These are phyloP conservation scores for Penicillium antarcticum DNA, from an alignment of 495 filamentous ascomycete genomes.

Conservation along the genomic window DNA sequence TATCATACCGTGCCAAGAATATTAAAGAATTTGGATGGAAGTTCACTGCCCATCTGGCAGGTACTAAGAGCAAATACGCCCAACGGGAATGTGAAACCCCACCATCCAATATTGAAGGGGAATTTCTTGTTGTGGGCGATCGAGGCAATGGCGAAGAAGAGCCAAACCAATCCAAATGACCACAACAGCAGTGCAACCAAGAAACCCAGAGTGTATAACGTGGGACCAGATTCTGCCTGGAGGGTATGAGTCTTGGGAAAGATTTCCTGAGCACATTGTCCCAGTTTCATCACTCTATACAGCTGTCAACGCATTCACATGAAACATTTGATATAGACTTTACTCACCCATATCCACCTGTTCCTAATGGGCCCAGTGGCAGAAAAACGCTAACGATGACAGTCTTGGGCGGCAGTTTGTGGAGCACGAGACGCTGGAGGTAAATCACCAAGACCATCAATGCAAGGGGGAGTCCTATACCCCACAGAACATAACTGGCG, in stretches of 20 bases:
- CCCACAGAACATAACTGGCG: conserved; percentile 57
- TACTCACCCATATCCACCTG: conserved; percentile 50
- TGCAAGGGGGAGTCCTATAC: conserved; percentile 54
- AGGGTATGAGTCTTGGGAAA: conserved; percentile 52
- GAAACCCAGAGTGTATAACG: conserved; percentile 53
- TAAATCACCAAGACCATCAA: conserved; percentile 57
- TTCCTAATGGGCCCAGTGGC: conserved; percentile 58
- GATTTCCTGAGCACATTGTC: conserved; percentile 43
- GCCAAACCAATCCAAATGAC: conserved; percentile 61
- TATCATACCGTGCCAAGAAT: conserved; percentile 43
- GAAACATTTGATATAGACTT: not conserved
- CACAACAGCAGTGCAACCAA: conserved; percentile 53
- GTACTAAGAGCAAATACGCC: conserved; percentile 55
- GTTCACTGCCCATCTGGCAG: conserved; percentile 42
- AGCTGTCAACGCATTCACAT: not conserved
- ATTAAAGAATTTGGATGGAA: conserved; percentile 52
- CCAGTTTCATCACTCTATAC: conserved; percentile 50
- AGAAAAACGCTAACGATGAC: conserved; percentile 61
- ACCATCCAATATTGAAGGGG: conserved; percentile 68
- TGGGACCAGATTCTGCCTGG: conserved; percentile 38
- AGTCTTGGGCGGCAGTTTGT: conserved; percentile 55
- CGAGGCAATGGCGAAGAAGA: conserved; percentile 51
- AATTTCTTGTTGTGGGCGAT: conserved; percentile 41
- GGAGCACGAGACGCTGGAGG: conserved; percentile 54
- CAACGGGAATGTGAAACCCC: conserved; percentile 63